phyloP scores from a whole-genome alignment of 768 basidiomycete species.

The Podaxis pistillaris region DNA sequence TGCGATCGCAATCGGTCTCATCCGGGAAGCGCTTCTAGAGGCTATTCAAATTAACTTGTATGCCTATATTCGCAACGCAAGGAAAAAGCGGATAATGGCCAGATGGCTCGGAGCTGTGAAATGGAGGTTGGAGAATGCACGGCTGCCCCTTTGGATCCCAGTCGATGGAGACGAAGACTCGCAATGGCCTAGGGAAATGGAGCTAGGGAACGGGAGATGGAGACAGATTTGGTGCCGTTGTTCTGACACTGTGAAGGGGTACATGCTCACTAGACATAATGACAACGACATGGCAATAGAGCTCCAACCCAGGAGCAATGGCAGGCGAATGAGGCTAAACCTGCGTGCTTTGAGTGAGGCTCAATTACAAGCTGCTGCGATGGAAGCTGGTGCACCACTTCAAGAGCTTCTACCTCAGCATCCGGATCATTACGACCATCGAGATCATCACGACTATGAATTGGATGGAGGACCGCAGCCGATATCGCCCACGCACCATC shows the following conservation, averaged over 20 bases:
- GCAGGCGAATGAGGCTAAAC: conserved; percentile 59
- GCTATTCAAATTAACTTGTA: conserved; percentile 65
- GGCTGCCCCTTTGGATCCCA: conserved; percentile 52
- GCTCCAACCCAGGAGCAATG: conserved; percentile 24
- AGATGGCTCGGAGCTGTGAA: conserved; percentile 65
- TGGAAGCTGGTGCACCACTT: conserved; percentile 67
- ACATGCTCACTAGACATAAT: neutral
- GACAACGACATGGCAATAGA: neutral
- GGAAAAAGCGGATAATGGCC: conserved; percentile 42
- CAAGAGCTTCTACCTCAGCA: conserved; percentile 45
- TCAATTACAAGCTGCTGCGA: conserved; percentile 59
- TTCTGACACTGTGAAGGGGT: neutral
- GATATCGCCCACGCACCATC: conserved; percentile 49
- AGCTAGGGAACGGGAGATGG: neutral
- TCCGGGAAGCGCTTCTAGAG: conserved; percentile 73
- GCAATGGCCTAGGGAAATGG: conserved; percentile 2
- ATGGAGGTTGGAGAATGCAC: conserved; percentile 54
- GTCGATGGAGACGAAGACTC: neutral
- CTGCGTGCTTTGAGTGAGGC: conserved; percentile 52
- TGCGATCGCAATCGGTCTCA: conserved; percentile 60
- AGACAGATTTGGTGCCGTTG: conserved; percentile 1
- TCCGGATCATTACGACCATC: conserved; percentile 23
- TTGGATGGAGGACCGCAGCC: neutral
- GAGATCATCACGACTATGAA: conserved; percentile 9
- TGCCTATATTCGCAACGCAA: conserved; percentile 49